Base-by-base conservation (phyloP, 768 basidiomycete genomes). In the Tulasnella sp. region DNA sequence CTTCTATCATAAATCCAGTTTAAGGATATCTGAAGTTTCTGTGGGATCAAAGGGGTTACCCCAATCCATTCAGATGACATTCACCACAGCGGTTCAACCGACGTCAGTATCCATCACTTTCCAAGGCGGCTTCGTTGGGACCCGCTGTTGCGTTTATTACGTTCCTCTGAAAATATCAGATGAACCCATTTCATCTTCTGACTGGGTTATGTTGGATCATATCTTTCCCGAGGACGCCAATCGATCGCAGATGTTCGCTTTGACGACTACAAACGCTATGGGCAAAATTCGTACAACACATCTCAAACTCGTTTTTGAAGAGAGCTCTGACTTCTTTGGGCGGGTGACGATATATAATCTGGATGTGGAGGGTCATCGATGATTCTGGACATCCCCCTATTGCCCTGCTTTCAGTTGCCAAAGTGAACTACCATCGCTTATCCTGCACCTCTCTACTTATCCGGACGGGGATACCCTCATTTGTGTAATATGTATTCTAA, bases 71-170 rank as follows among this genome's bases (percentile, higher is more conserved):
- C 85, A 87, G 54, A 70, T 89, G 25, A 69, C 69, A 2, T 91
- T 90, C 64, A 50, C 72, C 4, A 65, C 70, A 4, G 75, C 68
- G 50, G 79, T 86, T n/a, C 64, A 76, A 34, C 85, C 85, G 2
- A 75, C 71, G 62, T 73, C 72, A 24, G 63, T 89, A 17, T 73
- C 71, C 19, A 62, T 89, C 62, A 88, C 84, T 1, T 92, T 92
- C 66, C 88, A 92, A 74, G 88, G 88, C 12, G 88, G 88, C 1
- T 91, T 92, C 68, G 89, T 84, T 0, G 87, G 86, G 19, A 84
- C 78, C 7, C 72, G 75, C 46, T 88, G 86, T 66, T 65, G 72
- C 1, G 65, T 89, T 8, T 72, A 63, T 31, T 24, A 41, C 11
- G 22, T 25, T 21, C 19, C 43, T 22, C 15, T 15, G 34, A 38